These are phyloP conservation scores for Colletotrichum gloeosporioides DNA, from an alignment of 2,329 filamentous ascomycete genomes.

Conservation along the genomic window DNA sequence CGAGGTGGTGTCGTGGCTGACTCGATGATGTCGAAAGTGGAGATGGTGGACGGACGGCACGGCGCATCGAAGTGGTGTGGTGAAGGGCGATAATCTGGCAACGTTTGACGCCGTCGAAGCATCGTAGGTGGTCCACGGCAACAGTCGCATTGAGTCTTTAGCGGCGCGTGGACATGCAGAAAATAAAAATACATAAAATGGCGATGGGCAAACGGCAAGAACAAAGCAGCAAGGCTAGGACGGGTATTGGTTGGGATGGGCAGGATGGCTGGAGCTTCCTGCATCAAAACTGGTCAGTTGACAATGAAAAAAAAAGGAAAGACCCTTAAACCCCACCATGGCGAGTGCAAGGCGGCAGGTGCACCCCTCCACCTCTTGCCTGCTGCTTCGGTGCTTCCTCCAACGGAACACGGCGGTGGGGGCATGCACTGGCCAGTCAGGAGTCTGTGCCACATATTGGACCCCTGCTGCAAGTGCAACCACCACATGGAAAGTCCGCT, in stretches of 20 bases:
- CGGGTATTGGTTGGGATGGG: neutral
- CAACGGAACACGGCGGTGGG: neutral
- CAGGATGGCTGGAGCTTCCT: neutral
- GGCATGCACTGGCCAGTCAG: neutral
- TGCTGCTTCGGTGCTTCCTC: neutral
- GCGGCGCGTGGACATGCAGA: neutral
- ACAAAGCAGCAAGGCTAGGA: neutral
- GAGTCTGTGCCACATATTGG: neutral
- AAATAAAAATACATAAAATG: neutral
- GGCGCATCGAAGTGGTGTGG: neutral
- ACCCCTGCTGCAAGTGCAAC: neutral
- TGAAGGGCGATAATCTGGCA: neutral
- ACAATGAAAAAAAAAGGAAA: neutral
- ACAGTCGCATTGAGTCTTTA: neutral
- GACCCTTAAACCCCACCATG: slow-evolving; percentile 15
- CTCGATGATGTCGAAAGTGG: neutral
- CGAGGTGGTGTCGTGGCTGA: neutral
- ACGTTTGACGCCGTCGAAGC: neutral
- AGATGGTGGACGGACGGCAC: neutral
- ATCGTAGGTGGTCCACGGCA: neutral
- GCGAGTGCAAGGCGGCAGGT: neutral
- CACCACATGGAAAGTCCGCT: neutral
- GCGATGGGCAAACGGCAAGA: neutral
- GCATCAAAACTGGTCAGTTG: slow-evolving; percentile 17
- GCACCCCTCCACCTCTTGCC: neutral